These are phyloP conservation scores for Colletotrichum karsti DNA, from an alignment of 2,329 filamentous ascomycete genomes.

Conservation along the genomic window DNA sequence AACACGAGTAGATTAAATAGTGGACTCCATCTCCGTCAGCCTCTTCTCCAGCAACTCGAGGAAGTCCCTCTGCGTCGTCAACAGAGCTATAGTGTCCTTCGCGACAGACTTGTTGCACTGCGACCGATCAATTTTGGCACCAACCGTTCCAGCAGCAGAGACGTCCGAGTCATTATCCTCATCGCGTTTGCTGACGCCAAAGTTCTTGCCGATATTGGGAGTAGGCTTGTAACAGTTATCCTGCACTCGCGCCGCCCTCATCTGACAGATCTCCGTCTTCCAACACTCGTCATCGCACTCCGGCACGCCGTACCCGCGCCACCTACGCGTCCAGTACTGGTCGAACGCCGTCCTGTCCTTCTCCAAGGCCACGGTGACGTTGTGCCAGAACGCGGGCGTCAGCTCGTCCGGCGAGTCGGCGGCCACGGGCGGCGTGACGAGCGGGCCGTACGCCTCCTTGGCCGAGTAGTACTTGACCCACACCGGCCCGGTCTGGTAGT, in stretches of 20 bases:
- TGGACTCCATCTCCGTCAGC: neutral
- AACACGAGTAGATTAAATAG: no score
- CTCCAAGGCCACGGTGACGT: neutral
- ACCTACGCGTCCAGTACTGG: neutral
- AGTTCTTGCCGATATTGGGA: neutral
- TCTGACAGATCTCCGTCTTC: neutral
- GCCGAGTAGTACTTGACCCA: neutral
- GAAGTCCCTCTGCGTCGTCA: neutral
- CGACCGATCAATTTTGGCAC: neutral
- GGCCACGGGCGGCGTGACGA: rapidly evolving
- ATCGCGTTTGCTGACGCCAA: neutral
- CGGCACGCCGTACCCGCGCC: neutral
- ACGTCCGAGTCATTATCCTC: no score
- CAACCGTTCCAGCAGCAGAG: no score
- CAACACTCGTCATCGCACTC: neutral
- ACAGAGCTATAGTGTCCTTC: neutral
- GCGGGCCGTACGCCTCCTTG: neutral
- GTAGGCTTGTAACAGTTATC: neutral
- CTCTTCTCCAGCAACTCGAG: neutral
- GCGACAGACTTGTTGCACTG: neutral
- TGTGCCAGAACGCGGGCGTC: neutral
- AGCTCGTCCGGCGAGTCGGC: neutral
- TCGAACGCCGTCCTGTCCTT: neutral
- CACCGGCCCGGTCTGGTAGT: neutral
- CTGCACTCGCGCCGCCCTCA: neutral